Percentiles rank a stretch among this genome's conserved stretches.
Evolutionary conservation across 176 grass and related monocot genomes (phyloP).

Genomic region (Ensete glaucum): DNA sequence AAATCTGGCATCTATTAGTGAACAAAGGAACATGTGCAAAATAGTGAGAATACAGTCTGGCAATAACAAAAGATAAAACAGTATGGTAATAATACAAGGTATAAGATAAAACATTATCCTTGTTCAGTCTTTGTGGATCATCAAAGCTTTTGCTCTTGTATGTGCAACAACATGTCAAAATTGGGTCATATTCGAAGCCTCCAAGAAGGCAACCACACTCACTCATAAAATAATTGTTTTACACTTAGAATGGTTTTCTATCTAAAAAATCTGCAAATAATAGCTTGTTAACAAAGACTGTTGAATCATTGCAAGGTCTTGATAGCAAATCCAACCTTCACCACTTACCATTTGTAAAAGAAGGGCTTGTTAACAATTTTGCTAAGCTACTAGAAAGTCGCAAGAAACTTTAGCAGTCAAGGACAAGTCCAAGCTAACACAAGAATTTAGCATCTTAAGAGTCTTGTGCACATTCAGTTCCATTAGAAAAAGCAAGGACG

Average conservation of each 20-base stretch:
- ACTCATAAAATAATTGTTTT: not conserved
- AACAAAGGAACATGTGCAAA: not conserved
- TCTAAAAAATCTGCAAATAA: not conserved
- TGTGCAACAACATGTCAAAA: not conserved
- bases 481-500: too few species aligned
- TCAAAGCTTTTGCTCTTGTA: not conserved
- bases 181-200: not conserved
- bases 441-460: too few species aligned
- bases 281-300: not conserved
- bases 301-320: too few species aligned
- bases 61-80: not conserved
- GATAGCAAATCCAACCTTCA: too few species aligned
- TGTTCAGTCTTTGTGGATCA: not conserved
- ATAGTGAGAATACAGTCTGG: not conserved
- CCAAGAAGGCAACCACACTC: not conserved
- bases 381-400: too few species aligned
- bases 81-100: not conserved
- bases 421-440: too few species aligned
- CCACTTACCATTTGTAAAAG: too few species aligned
- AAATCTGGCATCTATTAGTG: not conserved
- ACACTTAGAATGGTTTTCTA: not conserved
- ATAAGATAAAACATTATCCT: not conserved
- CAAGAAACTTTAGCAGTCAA: too few species aligned
- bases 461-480: too few species aligned
- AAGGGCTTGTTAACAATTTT: too few species aligned